Percentiles rank a stretch among this genome's conserved stretches.
Evolutionary conservation across 2,329 filamentous ascomycete species (phyloP).

Genomic region (Aspergillus proliferans): DNA sequence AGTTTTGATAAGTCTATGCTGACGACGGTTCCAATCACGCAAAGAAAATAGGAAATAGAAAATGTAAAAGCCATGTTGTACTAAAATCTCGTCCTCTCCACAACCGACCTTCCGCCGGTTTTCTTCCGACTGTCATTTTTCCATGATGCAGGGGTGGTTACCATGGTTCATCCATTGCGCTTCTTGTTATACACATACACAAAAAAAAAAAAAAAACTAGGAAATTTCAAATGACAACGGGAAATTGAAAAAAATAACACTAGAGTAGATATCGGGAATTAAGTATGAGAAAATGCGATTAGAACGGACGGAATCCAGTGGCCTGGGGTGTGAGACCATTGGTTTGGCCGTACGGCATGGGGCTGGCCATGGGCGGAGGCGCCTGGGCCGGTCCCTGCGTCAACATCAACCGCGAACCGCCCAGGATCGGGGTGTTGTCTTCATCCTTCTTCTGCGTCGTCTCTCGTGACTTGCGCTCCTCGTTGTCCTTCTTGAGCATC

Average conservation of each 20-base stretch:
- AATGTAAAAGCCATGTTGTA: not conserved
- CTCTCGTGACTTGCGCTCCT: constrained; percentile 72
- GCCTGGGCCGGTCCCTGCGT: constrained; percentile 70
- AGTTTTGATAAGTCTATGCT: no score
- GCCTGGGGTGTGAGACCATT: constrained; percentile 88
- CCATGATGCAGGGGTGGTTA: no score
- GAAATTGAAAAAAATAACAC: constrained; percentile 5
- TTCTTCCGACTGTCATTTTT: no score
- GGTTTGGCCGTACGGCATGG: constrained; percentile 66
- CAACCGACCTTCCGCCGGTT: no score
- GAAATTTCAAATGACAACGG: constrained; percentile 7
- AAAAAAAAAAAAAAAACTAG: constrained; percentile 9
- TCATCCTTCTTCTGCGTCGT: constrained; percentile 79
- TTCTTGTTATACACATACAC: constrained; percentile 2
- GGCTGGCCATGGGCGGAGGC: constrained; percentile 35
- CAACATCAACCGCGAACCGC: constrained; percentile 84
- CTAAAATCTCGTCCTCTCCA: no score
- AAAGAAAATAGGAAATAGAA: constrained; percentile 3
- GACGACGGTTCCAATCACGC: no score
- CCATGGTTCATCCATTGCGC: no score
- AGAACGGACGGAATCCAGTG: constrained; percentile 64
- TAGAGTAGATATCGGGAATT: constrained; percentile 1
- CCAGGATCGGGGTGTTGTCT: constrained; percentile 88
- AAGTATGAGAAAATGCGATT: constrained; percentile 15
- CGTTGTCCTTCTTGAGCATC: constrained; percentile 86